These are phyloP conservation scores for Sphenostylis stenocarpa DNA, from an alignment of 306 rosid genomes.

Conservation along the genomic window DNA sequence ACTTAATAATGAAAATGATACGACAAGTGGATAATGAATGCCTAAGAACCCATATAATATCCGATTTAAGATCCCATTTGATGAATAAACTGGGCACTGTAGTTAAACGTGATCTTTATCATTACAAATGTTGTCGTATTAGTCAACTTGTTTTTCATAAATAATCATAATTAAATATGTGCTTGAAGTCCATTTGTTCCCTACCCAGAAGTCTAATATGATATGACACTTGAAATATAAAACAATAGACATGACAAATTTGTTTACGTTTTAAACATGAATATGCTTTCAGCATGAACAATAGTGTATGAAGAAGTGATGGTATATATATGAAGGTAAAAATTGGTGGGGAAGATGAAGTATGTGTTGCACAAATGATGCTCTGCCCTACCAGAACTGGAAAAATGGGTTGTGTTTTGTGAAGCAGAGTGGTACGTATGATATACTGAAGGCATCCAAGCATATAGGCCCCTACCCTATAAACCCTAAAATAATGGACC, in stretches of 20 bases:
- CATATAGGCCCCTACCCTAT: neutral
- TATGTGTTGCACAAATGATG: neutral
- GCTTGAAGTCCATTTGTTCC: neutral
- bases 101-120: neutral
- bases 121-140: neutral
- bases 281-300: neutral
- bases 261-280: neutral
- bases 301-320: neutral
- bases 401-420: constrained; percentile 13
- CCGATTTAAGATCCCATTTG: too few relatives aligned
- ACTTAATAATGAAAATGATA: too few relatives aligned
- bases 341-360: neutral
- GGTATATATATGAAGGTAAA: neutral
- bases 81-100: too few relatives aligned
- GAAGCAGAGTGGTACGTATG: neutral
- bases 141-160: neutral
- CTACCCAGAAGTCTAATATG: neutral
- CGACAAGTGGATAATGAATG: too few relatives aligned
- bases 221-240: neutral
- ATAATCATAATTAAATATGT: neutral
- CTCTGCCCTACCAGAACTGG: neutral
- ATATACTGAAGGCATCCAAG: neutral
- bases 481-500: constrained; percentile 2
- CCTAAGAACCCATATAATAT: too few relatives aligned
- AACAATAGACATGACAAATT: neutral